Conservation (phyloP, 176 grass and related monocot species). For the Ensete ventricosum region DNA sequence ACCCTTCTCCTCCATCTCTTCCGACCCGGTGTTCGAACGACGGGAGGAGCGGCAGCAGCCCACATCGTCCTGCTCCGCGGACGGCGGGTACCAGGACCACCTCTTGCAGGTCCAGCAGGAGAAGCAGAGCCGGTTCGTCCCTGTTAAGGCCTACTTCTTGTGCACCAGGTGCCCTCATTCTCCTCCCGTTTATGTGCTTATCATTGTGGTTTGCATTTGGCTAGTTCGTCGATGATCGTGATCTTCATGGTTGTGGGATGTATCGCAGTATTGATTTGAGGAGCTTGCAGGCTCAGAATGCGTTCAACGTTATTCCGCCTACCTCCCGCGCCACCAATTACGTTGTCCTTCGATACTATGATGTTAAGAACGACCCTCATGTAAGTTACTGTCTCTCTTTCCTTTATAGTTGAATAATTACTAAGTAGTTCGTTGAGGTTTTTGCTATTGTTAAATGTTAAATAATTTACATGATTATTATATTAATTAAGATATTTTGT, state of each 20-base stretch:
- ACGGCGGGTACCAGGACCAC: conserved; percentile 64
- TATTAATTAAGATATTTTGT: too few species aligned
- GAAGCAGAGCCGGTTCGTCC: conserved; percentile 61
- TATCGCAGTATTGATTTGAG: conserved; percentile 73
- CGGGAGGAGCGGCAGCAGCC: neutral
- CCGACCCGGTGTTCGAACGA: neutral
- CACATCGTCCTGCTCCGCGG: conserved; percentile 19
- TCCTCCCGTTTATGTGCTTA: neutral
- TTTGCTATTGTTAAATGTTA: too few species aligned
- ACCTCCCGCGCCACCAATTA: conserved; percentile 92
- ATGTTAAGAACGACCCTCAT: conserved; percentile 86
- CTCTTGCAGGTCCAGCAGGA: conserved; percentile 68
- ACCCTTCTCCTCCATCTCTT: neutral
- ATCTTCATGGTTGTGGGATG: neutral
- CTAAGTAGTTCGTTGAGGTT: too few species aligned
- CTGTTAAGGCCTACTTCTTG: conserved; percentile 94
- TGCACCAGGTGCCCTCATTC: conserved; percentile 57
- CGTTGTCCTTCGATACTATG: conserved; percentile 82
- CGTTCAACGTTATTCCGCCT: conserved; percentile 88
- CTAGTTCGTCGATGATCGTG: neutral
- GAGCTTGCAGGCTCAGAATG: conserved; percentile 93
- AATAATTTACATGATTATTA: too few species aligned
- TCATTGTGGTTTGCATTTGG: neutral
- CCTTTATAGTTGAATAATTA: neutral
- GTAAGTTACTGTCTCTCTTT: conserved; percentile 20